Percentiles rank a stretch among this genome's conserved stretches.
These are phyloP conservation scores for Penicillium sp. DNA, from an alignment of 2,329 filamentous ascomycete genomes.

Conservation along the genomic window DNA sequence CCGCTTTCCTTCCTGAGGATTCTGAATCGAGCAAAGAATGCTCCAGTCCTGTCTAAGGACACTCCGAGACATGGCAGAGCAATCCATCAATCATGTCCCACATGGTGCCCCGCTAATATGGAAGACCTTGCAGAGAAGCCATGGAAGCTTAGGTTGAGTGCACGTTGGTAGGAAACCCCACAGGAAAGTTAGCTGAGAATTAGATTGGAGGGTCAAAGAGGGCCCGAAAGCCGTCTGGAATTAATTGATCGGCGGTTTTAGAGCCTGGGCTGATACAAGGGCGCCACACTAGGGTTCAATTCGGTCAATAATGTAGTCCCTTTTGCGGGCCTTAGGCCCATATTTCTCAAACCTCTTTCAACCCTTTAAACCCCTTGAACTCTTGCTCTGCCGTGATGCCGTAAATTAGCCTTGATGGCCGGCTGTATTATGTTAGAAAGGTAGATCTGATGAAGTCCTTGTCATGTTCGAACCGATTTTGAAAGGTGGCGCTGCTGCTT, in stretches of 20 bases:
- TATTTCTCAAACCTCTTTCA: not conserved
- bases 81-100: not conserved
- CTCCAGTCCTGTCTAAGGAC: not conserved
- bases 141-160: not conserved
- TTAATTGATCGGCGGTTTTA: conserved; percentile 13
- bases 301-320: not conserved
- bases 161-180: not conserved
- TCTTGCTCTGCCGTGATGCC: not conserved
- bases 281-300: not conserved
- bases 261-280: conserved; percentile 1
- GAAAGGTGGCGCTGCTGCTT: not conserved
- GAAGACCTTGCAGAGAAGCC: not conserved
- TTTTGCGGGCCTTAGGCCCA: not conserved
- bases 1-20: not conserved
- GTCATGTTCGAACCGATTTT: not conserved
- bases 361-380: too few species aligned
- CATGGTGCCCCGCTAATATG: not conserved
- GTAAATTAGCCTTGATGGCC: not conserved
- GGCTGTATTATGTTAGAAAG: not conserved
- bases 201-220: conserved; percentile 11
- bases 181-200: not conserved
- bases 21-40: not conserved
- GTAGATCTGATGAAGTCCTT: not conserved
- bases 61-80: not conserved
- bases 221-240: conserved; percentile 3